Conservation (phyloP, 1,139 yeast species). For the Blastobotrys capitulatus region DNA sequence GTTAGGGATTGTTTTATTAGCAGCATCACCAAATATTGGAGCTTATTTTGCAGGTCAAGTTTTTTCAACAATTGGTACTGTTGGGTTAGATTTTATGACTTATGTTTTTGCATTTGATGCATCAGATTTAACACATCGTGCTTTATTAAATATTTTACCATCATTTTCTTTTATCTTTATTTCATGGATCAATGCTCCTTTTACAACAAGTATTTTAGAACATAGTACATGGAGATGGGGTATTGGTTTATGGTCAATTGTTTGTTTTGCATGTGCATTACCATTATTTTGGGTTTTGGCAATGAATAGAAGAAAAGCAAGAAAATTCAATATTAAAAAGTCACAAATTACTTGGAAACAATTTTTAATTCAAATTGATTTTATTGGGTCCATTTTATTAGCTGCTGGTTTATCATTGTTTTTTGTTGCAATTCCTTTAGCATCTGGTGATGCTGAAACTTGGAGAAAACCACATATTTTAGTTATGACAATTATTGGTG, state of each 20-base stretch:
- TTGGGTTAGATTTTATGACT: conserved; percentile 35
- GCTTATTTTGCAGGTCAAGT: conserved; percentile 34
- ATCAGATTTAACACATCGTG: conserved; percentile 35
- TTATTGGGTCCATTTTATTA: conserved; percentile 16
- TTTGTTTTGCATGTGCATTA: conserved; percentile 55
- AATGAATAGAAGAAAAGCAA: conserved; percentile 16
- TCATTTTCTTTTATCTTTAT: conserved; percentile 17
- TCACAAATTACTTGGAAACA: background rate
- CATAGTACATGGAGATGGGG: conserved; percentile 53
- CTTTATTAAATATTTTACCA: conserved; percentile 35
- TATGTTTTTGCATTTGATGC: conserved; percentile 40
- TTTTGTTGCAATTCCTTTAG: conserved; percentile 19
- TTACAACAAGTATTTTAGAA: conserved; percentile 17
- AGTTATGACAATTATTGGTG: conserved; percentile 15
- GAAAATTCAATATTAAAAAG: background rate
- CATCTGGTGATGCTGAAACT: conserved; percentile 12
- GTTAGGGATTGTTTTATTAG: background rate
- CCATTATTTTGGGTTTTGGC: conserved; percentile 39
- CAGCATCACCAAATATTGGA: conserved; percentile 27
- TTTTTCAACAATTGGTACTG: conserved; percentile 34
- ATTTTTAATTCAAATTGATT: conserved; percentile 12
- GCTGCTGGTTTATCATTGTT: conserved; percentile 18
- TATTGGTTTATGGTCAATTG: conserved; percentile 72
- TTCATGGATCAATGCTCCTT: conserved; percentile 17
- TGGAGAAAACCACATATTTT: conserved; percentile 15